Evolutionary conservation across 2,329 filamentous ascomycete species (phyloP).

Genomic region (Colletotrichum kahawae): DNA sequence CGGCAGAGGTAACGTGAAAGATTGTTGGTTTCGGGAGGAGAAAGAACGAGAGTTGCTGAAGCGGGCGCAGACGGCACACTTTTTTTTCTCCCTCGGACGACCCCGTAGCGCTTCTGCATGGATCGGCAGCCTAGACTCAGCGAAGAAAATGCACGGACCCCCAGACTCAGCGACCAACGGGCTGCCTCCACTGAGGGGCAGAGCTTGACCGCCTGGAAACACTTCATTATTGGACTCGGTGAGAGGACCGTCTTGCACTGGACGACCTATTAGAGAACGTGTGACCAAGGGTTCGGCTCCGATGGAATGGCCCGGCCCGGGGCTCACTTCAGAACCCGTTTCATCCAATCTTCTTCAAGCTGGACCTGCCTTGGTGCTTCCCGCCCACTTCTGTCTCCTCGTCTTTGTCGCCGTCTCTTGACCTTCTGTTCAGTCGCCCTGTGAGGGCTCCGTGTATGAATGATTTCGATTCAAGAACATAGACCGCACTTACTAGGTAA

Average conservation of each 20-base stretch:
- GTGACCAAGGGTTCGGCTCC: background rate
- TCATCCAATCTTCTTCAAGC: background rate
- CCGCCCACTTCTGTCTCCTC: background rate
- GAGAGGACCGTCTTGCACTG: background rate
- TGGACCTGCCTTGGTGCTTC: background rate
- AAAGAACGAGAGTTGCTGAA: background rate
- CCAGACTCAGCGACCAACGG: background rate
- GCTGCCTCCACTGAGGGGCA: constrained; percentile 6
- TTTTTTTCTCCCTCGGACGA: constrained; percentile 1
- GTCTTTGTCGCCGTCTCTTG: background rate
- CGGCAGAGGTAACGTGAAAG: background rate
- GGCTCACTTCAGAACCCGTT: background rate
- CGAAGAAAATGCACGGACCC: background rate
- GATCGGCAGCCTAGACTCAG: constrained; percentile 12
- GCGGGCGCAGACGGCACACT: background rate
- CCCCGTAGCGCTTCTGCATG: constrained; percentile 11
- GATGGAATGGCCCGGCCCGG: background rate
- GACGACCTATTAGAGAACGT: background rate
- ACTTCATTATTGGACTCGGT: background rate
- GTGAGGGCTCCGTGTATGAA: background rate
- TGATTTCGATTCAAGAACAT: background rate
- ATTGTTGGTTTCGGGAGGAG: background rate
- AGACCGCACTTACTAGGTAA: background rate
- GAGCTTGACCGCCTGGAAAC: background rate
- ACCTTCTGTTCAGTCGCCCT: background rate